A percentile compares a stretch with the other conserved stretches of the same genome.
These are phyloP conservation scores for Odontarrhena argentea DNA, from an alignment of 345 rosid species.

Conservation along the genomic window DNA sequence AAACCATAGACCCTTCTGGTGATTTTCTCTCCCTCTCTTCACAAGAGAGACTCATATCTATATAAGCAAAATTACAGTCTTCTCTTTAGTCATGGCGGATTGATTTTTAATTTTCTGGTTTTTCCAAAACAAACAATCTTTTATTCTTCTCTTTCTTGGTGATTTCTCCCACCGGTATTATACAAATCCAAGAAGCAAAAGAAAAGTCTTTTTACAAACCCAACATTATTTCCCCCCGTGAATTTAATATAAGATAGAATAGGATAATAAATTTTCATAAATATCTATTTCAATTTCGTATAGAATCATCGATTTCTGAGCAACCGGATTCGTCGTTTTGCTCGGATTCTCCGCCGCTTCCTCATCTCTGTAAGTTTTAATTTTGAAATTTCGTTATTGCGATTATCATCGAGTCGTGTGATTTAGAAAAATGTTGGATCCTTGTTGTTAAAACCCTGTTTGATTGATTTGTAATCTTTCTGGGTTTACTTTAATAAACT, in stretches of 20 bases:
- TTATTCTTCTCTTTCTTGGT: conserved; percentile 18
- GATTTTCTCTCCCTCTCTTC: conserved; percentile 31
- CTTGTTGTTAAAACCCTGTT: conserved; percentile 15
- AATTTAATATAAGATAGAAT: neutral
- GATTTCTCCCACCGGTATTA: conserved; percentile 25
- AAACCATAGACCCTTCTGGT: conserved; percentile 34
- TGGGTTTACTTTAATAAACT: conserved; percentile 20
- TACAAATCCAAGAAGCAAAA: conserved; percentile 25
- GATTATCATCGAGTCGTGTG: conserved; percentile 15
- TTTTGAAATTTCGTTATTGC: conserved; percentile 9
- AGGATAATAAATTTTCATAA: neutral
- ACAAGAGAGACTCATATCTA: conserved; percentile 23
- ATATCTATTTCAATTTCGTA: conserved; percentile 1
- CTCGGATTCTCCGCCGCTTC: conserved; percentile 34
- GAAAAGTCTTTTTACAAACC: neutral
- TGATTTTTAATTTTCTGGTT: conserved; percentile 16
- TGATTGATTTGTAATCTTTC: conserved; percentile 2
- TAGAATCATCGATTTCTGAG: conserved; percentile 27
- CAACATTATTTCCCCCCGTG: no score
- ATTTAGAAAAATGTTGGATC: conserved; percentile 18
- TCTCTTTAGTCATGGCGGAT: conserved; percentile 36
- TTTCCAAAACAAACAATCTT: conserved; percentile 2
- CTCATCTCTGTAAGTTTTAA: conserved; percentile 39
- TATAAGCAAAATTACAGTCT: conserved; percentile 38
- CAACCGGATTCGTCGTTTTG: conserved; percentile 33